phyloP scores from a whole-genome alignment of 148 eudicot genomes.

The Cornus kousa region DNA sequence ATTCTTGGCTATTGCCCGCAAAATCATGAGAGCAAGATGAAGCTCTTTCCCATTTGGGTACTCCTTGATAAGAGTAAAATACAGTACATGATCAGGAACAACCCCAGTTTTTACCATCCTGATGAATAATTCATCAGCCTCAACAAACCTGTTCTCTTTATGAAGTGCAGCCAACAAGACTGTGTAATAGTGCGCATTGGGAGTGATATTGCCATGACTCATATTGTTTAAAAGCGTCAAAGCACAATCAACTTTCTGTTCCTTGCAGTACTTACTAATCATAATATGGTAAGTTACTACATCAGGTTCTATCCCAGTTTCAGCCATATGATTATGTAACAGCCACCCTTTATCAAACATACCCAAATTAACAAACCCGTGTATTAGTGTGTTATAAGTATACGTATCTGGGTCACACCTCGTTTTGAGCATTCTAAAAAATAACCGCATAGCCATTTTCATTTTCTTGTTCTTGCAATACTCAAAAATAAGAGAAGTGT shows the following conservation, averaged over 20 bases:
- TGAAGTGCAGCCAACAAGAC: constrained; percentile 28
- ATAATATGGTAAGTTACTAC: constrained; percentile 32
- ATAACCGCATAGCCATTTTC: constrained; percentile 44
- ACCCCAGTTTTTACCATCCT: constrained; percentile 35
- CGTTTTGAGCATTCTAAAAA: constrained; percentile 38
- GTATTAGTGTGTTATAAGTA: constrained; percentile 41
- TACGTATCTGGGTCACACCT: constrained; percentile 37
- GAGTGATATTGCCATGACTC: constrained; percentile 16
- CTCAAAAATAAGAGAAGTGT: constrained; percentile 32
- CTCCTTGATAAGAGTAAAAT: constrained; percentile 35
- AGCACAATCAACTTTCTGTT: constrained; percentile 31
- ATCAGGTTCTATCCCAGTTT: constrained; percentile 35
- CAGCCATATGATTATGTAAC: constrained; percentile 29
- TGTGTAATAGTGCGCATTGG: constrained; percentile 40
- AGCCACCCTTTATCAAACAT: constrained; percentile 36
- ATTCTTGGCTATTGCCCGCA: constrained; percentile 33
- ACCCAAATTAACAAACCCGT: constrained; percentile 37
- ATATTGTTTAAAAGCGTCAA: constrained; percentile 29
- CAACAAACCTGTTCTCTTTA: constrained; percentile 24
- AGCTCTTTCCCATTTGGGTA: constrained; percentile 30
- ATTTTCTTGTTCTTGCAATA: constrained; percentile 41
- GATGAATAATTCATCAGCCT: constrained; percentile 25
- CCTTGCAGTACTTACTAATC: constrained; percentile 34
- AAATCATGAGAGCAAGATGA: constrained; percentile 29
- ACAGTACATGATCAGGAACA: constrained; percentile 41